Evolutionary conservation across 352 stramenopile genomes (phyloP).

Genomic region (Pythium dissimile): DNA sequence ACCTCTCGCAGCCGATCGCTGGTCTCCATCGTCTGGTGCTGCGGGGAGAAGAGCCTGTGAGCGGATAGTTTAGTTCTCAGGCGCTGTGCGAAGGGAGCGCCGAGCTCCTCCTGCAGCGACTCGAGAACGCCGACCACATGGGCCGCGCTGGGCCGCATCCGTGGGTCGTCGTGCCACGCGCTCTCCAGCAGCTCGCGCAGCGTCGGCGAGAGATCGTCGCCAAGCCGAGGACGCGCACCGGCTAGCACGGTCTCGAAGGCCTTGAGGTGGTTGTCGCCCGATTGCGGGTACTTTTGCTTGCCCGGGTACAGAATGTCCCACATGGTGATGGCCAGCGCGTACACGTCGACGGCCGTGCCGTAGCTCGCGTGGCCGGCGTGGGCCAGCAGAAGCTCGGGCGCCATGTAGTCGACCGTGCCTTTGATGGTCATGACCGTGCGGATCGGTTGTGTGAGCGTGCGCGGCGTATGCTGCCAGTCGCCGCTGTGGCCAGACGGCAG

Average conservation of each 20-base stretch:
- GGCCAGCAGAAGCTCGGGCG: conserved; percentile 47
- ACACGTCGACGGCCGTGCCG: conserved; percentile 46
- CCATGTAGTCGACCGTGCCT: conserved; percentile 53
- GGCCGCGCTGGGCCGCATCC: conserved; percentile 31
- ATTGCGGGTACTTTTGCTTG: conserved; percentile 31
- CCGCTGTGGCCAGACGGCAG: conserved; percentile 25
- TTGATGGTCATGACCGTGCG: conserved; percentile 35
- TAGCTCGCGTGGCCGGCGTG: conserved; percentile 30
- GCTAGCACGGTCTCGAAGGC: conserved; percentile 42
- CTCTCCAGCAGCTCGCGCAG: conserved; percentile 40
- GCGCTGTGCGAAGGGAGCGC: conserved; percentile 22
- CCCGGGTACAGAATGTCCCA: conserved; percentile 57
- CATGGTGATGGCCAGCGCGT: conserved; percentile 53
- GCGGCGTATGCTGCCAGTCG: conserved; percentile 20
- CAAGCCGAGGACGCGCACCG: conserved; percentile 32
- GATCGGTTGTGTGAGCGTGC: not conserved
- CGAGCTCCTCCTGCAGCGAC: conserved; percentile 41
- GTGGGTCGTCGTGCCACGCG: conserved; percentile 41
- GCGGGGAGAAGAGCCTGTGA: not conserved
- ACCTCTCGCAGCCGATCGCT: not conserved
- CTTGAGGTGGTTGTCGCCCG: conserved; percentile 27
- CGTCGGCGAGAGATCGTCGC: conserved; percentile 24
- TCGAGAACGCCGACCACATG: conserved; percentile 46
- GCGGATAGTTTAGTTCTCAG: conserved; percentile 22
- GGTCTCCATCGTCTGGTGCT: not conserved